A percentile compares a stretch with the other conserved stretches of the same genome.
phyloP scores from a whole-genome alignment of 2,329 filamentous ascomycete species.

The Leptoxyphium fumago region DNA sequence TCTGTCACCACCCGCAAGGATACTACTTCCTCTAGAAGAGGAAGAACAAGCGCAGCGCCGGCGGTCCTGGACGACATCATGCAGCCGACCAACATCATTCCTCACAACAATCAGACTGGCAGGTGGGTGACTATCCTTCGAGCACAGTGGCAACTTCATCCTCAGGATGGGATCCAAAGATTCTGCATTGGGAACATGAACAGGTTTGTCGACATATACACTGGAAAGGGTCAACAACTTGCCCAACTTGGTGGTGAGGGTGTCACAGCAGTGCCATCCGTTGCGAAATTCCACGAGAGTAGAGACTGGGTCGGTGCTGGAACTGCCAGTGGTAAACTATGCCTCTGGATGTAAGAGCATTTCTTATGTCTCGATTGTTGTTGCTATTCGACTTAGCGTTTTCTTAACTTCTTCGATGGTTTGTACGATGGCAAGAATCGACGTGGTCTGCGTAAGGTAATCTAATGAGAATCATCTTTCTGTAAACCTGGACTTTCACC shows the following conservation, averaged over 20 bases:
- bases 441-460: too few species aligned
- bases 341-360: slow-evolving; percentile 59
- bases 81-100: slow-evolving; percentile 52
- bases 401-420: too few species aligned
- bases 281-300: slow-evolving; percentile 76
- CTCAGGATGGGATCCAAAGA: slow-evolving; percentile 65
- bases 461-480: too few species aligned
- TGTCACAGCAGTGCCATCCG: slow-evolving; percentile 88
- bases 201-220: slow-evolving; percentile 81
- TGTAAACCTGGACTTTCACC: too few species aligned
- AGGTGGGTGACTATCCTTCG: slow-evolving; percentile 80
- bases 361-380: background rate
- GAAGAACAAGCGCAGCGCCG: slow-evolving; percentile 69
- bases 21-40: slow-evolving; percentile 44
- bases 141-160: slow-evolving; percentile 78
- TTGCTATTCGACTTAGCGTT: background rate
- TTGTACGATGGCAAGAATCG: too few species aligned
- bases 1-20: slow-evolving; percentile 41
- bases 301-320: slow-evolving; percentile 86
- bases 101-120: slow-evolving; percentile 91
- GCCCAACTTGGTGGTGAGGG: slow-evolving; percentile 78
- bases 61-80: slow-evolving; percentile 48
- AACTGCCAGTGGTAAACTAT: slow-evolving; percentile 82
- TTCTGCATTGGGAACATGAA: slow-evolving; percentile 90
- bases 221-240: slow-evolving; percentile 66